These are phyloP conservation scores for Talaromyces sp. DNA, from an alignment of 2,329 filamentous ascomycete species.

Conservation along the genomic window DNA sequence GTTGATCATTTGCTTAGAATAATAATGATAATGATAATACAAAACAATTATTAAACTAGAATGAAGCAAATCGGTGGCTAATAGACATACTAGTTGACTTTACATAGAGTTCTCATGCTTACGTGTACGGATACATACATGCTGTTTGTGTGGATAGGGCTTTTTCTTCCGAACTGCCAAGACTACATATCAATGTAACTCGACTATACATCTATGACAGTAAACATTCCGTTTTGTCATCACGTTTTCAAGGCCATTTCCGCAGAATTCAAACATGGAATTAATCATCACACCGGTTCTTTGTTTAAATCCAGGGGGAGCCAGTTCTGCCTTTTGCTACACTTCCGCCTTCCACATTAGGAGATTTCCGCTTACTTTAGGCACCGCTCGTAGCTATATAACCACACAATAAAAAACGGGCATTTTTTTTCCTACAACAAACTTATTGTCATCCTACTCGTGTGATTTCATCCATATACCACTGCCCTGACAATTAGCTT, in stretches of 20 bases:
- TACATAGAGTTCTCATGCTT: too few species aligned
- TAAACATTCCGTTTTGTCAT: too few species aligned
- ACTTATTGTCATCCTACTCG: not conserved
- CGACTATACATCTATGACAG: too few species aligned
- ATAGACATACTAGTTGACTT: too few species aligned
- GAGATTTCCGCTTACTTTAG: not conserved
- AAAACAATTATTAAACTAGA: not conserved
- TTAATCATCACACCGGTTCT: not conserved
- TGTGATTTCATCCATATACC: too few species aligned
- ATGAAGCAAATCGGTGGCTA: too few species aligned
- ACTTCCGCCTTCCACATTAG: not conserved
- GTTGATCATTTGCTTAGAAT: not conserved
- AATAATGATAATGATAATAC: not conserved
- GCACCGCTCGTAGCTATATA: not conserved
- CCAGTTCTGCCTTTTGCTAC: not conserved
- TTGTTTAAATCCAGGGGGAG: not conserved
- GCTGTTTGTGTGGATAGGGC: too few species aligned
- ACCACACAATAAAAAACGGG: not conserved
- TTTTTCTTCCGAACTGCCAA: too few species aligned
- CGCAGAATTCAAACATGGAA: not conserved
- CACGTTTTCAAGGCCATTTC: not conserved
- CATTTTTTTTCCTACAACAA: not conserved
- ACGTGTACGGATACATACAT: too few species aligned
- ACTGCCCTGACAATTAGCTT: too few species aligned
- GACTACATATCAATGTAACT: too few species aligned